phyloP scores from a whole-genome alignment of 768 basidiomycete genomes.

The Naganishia vishniacii region DNA sequence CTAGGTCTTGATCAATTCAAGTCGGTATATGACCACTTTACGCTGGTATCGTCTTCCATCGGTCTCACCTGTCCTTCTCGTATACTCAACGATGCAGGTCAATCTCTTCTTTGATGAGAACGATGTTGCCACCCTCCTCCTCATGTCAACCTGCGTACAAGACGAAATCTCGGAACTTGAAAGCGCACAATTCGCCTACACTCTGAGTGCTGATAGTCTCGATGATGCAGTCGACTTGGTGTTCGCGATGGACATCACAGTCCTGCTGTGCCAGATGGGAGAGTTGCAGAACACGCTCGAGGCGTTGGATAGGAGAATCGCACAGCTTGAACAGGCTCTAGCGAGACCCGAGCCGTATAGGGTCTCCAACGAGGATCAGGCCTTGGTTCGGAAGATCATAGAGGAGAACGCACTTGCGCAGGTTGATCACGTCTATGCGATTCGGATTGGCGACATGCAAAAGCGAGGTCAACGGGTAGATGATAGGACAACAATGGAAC shows the following conservation, averaged over 20 bases:
- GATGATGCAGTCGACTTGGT: neutral
- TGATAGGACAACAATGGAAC: neutral
- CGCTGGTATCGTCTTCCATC: too few relatives aligned
- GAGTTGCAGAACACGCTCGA: constrained; percentile 2
- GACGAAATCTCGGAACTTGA: constrained; percentile 3
- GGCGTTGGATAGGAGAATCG: constrained; percentile 15
- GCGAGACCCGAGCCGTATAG: constrained; percentile 11
- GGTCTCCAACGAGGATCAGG: neutral
- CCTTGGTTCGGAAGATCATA: neutral
- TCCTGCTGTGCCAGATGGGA: neutral
- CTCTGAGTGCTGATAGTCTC: neutral
- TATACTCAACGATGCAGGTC: neutral
- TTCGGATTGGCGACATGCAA: neutral
- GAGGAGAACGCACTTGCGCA: neutral
- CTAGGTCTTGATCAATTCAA: too few relatives aligned
- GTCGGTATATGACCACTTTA: too few relatives aligned
- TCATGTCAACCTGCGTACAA: constrained; percentile 7
- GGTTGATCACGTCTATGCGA: neutral
- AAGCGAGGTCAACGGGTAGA: neutral
- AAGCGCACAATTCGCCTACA: constrained; percentile 1
- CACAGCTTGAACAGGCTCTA: constrained; percentile 1
- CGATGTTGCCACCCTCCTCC: neutral
- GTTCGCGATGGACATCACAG: constrained; percentile 4
- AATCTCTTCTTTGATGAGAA: constrained; percentile 6
- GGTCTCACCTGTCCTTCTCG: neutral